Evolutionary conservation across 106 monocot species (phyloP).

Genomic region (Narthecium ossifragum): DNA sequence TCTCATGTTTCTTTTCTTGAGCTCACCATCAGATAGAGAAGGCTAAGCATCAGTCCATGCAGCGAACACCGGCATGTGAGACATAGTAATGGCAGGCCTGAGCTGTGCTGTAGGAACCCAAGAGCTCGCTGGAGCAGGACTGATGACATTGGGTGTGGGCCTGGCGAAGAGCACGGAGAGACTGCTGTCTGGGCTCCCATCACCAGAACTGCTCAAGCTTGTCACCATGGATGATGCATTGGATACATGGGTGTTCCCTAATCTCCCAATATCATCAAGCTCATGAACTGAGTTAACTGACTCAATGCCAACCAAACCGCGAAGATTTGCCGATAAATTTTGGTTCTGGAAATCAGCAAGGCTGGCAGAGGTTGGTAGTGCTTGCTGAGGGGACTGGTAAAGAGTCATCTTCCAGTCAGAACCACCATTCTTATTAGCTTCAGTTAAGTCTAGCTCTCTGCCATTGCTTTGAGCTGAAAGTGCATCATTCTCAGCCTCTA

Average conservation of each 20-base stretch:
- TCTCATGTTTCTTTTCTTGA: not conserved
- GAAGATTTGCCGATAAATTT: too few species aligned
- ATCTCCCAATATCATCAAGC: slow-evolving; percentile 21
- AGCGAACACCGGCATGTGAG: slow-evolving; percentile 73
- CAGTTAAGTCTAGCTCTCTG: slow-evolving; percentile 17
- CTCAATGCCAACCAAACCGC: slow-evolving; percentile 25
- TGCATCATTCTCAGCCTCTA: slow-evolving; percentile 12
- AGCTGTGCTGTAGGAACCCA: slow-evolving; percentile 50
- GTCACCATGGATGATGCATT: slow-evolving; percentile 57
- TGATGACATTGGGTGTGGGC: slow-evolving; percentile 20
- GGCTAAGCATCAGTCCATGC: slow-evolving; percentile 76
- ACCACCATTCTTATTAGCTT: slow-evolving; percentile 6
- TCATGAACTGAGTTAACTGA: slow-evolving; percentile 13
- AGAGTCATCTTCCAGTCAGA: slow-evolving; percentile 36
- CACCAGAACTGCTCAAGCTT: slow-evolving; percentile 44
- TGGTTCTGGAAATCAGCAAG: too few species aligned
- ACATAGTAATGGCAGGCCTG: slow-evolving; percentile 40
- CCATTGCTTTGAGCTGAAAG: not conserved
- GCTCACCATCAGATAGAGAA: too few species aligned
- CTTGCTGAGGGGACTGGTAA: slow-evolving; percentile 21
- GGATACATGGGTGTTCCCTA: slow-evolving; percentile 20
- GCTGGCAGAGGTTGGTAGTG: not conserved
- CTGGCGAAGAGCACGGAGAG: slow-evolving; percentile 55
- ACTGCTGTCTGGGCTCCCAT: slow-evolving; percentile 55
- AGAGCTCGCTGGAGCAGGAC: slow-evolving; percentile 22